Percentiles rank a stretch among this genome's conserved stretches.
These are phyloP conservation scores for Chlorencoelia australis DNA, from an alignment of 2,329 filamentous ascomycete genomes.

Conservation along the genomic window DNA sequence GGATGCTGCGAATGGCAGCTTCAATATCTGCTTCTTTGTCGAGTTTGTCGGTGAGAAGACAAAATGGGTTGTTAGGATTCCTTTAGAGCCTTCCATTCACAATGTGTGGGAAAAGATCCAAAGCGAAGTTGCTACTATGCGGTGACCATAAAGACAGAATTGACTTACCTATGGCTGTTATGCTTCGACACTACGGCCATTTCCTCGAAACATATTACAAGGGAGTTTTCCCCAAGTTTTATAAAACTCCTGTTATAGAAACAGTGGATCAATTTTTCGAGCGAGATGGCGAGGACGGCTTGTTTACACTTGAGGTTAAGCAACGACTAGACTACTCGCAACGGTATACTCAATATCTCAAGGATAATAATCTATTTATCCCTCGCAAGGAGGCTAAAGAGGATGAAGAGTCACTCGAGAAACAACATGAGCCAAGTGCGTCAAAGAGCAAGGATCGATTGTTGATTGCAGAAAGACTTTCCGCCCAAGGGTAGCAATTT, in stretches of 20 bases:
- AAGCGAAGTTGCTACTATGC: too few relatives aligned
- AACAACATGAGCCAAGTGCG: neutral
- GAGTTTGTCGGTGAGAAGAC: constrained; percentile 1
- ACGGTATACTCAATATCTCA: neutral
- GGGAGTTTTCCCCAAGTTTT: neutral
- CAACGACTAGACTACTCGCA: neutral
- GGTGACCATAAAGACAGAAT: neutral
- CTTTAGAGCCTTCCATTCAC: constrained; percentile 1
- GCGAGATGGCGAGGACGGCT: neutral
- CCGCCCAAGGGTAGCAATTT: too few relatives aligned
- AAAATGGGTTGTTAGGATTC: constrained; percentile 5
- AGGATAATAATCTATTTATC: neutral
- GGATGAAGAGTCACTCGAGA: neutral
- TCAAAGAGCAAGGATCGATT: neutral
- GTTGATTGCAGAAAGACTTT: too few relatives aligned
- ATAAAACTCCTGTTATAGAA: neutral
- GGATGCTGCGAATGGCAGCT: constrained; percentile 1
- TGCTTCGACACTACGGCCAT: neutral
- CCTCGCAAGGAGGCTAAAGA: neutral
- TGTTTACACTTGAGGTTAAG: neutral
- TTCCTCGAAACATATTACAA: neutral
- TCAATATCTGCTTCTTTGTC: constrained; percentile 5
- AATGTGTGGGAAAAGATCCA: constrained; percentile 5
- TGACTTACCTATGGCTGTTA: neutral
- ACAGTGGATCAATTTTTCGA: neutral